Evolutionary conservation across 2,329 filamentous ascomycete genomes (phyloP).

Genomic region (Trichoderma arundinaceum): DNA sequence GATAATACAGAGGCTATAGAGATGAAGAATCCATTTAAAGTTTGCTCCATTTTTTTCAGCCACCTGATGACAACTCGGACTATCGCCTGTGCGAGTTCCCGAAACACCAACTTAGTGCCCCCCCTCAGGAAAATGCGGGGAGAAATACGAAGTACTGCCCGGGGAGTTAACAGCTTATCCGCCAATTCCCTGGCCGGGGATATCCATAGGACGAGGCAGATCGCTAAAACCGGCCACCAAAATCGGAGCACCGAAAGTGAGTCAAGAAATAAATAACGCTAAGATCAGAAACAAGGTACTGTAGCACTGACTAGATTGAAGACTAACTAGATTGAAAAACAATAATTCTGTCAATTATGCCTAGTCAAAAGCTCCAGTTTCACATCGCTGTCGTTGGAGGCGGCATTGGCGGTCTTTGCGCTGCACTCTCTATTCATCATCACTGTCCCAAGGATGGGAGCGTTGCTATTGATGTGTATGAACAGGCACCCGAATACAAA

Average conservation of each 20-base stretch:
- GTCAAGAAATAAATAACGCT: constrained; percentile 19
- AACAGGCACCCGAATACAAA: constrained; percentile 21
- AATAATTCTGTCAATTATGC: constrained; percentile 1
- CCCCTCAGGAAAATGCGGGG: too few species aligned
- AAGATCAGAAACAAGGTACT: not conserved
- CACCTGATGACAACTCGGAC: too few species aligned
- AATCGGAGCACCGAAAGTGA: not conserved
- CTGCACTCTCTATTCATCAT: constrained; percentile 18
- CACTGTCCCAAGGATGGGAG: constrained; percentile 27
- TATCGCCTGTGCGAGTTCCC: too few species aligned
- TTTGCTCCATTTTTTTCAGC: too few species aligned
- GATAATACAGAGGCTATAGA: too few species aligned
- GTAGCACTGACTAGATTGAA: not conserved
- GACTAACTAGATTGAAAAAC: not conserved
- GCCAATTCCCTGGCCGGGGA: too few species aligned
- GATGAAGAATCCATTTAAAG: too few species aligned
- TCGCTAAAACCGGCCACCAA: too few species aligned
- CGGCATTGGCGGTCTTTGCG: constrained; percentile 27
- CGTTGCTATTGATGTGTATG: constrained; percentile 19
- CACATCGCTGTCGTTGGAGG: constrained; percentile 27
- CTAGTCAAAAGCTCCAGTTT: constrained; percentile 23
- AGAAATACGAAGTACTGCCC: too few species aligned
- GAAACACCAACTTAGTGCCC: too few species aligned
- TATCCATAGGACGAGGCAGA: too few species aligned
- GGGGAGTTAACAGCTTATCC: too few species aligned